These are phyloP conservation scores for Massospora cicadina DNA, from an alignment of 371 early-diverging fungal genomes.

Conservation along the genomic window DNA sequence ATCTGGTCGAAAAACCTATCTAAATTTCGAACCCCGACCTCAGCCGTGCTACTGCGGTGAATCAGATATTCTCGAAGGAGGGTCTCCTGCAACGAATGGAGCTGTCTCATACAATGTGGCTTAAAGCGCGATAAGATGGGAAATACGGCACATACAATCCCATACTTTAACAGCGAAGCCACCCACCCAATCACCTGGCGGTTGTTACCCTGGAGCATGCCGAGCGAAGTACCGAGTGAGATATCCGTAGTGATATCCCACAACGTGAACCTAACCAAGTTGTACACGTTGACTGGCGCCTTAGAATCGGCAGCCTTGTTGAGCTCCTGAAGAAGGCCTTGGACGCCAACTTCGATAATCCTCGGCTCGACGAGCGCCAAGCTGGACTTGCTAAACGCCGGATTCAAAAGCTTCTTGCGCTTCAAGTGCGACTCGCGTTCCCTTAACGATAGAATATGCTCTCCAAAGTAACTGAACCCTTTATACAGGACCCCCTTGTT, in stretches of 20 bases:
- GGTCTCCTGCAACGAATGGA: neutral
- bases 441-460: neutral
- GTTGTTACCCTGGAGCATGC: neutral
- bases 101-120: neutral
- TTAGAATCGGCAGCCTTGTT: neutral
- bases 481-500: neutral
- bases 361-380: neutral
- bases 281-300: neutral
- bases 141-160: neutral
- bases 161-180: neutral
- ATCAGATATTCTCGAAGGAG: neutral
- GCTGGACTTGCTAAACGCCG: neutral
- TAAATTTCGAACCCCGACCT: neutral
- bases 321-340: neutral
- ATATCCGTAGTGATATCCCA: neutral
- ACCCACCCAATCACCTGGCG: neutral
- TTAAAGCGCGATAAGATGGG: neutral
- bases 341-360: neutral
- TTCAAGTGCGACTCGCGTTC: neutral
- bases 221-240: neutral
- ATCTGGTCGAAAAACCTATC: neutral
- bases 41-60: neutral
- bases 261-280: neutral
- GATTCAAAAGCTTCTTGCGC: neutral
- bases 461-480: neutral